Percentiles rank a stretch among this genome's conserved stretches.
Evolutionary conservation across 306 rosid genomes (phyloP).

Genomic region (Lablab purpureus): DNA sequence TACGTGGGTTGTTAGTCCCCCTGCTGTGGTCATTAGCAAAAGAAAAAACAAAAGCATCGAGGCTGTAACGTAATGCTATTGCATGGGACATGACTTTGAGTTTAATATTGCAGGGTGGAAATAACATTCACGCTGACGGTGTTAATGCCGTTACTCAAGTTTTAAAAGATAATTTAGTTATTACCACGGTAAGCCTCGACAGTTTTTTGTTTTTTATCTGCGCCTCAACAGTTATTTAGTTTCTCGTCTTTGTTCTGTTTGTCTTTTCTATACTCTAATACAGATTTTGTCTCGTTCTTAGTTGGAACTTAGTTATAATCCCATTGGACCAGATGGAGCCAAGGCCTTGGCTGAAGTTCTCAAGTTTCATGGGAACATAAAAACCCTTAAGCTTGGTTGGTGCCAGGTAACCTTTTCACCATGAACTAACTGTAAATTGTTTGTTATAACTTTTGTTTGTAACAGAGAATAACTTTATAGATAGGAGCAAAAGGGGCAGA

Average conservation of each 20-base stretch:
- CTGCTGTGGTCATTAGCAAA: not conserved
- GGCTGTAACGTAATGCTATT: not conserved
- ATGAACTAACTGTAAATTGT: conserved; percentile 27
- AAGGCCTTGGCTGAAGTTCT: conserved; percentile 87
- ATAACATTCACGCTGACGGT: conserved; percentile 82
- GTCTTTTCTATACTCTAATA: conserved; percentile 32
- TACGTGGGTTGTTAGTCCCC: not conserved
- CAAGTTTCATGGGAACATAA: conserved; percentile 86
- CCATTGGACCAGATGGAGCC: conserved; percentile 98
- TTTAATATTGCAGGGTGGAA: conserved; percentile 77
- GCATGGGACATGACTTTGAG: conserved; percentile 42
- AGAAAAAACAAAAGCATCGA: no score
- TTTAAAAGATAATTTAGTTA: conserved; percentile 82
- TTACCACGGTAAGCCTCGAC: conserved; percentile 70
- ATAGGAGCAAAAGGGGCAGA: conserved; percentile 96
- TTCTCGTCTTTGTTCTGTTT: conserved; percentile 31
- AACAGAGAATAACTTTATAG: conserved; percentile 54
- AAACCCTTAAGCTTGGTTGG: conserved; percentile 97
- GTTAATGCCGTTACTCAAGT: conserved; percentile 72
- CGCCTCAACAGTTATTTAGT: conserved; percentile 40
- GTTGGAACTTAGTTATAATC: conserved; percentile 96
- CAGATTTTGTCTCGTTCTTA: conserved; percentile 49
- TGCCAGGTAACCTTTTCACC: conserved; percentile 79
- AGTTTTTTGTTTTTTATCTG: no score
- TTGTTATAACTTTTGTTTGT: conserved; percentile 11